Percentiles rank a stretch among this genome's conserved stretches.
Evolutionary conservation across 2,329 filamentous ascomycete genomes (phyloP).

Genomic region (Cytospora leucostoma): DNA sequence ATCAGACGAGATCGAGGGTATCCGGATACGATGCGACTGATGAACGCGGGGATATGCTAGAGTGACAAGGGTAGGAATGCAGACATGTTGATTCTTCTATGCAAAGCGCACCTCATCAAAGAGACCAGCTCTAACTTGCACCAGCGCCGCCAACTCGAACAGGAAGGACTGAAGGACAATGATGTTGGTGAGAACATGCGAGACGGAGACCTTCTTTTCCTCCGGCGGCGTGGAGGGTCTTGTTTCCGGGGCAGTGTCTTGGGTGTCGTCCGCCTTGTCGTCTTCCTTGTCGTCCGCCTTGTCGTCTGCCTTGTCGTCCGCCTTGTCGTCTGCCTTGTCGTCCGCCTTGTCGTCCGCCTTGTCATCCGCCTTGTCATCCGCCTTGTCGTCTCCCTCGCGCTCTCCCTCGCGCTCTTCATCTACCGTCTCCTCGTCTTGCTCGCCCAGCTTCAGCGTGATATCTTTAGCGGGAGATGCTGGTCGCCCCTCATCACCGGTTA

Average conservation of each 20-base stretch:
- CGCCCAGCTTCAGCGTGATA: conserved; percentile 11
- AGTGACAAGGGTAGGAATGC: neutral
- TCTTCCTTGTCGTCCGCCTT: neutral
- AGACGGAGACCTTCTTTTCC: conserved; percentile 63
- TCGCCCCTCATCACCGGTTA: conserved; percentile 10
- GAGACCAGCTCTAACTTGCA: conserved; percentile 72
- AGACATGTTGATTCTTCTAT: conserved; percentile 30
- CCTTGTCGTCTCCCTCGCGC: neutral
- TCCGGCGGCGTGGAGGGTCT: conserved; percentile 26
- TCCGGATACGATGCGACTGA: neutral
- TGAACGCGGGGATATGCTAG: neutral
- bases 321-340: conserved; percentile 3
- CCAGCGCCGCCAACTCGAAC: conserved; percentile 71
- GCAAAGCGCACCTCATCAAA: conserved; percentile 71
- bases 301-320: neutral
- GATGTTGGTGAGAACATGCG: conserved; percentile 77
- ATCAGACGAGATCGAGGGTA: conserved; percentile 15
- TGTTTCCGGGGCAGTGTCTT: neutral
- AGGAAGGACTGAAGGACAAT: conserved; percentile 80
- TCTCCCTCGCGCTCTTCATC: conserved; percentile 2
- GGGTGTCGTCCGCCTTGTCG: conserved; percentile 22
- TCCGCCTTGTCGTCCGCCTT: neutral
- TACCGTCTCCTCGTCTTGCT: neutral
- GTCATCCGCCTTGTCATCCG: neutral
- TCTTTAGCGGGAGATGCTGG: conserved; percentile 27